Percentiles rank a stretch among this genome's conserved stretches.
Evolutionary conservation across 208 protist genomes (phyloP).

Genomic region (Tritrichomonas musculus): DNA sequence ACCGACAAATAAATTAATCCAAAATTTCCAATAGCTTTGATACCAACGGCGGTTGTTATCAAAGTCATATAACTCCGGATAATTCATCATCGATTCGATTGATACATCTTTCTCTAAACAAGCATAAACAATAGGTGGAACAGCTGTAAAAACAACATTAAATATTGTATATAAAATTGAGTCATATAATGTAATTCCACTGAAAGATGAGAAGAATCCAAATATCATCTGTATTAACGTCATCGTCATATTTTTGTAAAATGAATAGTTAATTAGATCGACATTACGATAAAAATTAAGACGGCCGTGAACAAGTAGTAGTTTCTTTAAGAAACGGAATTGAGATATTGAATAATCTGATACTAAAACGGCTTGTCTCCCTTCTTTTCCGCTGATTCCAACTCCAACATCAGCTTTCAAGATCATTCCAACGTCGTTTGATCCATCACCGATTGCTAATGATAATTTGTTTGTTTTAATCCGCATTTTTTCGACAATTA

Average conservation of each 20-base stretch:
- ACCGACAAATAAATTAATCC: constrained; percentile 8
- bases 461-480: constrained; percentile 25
- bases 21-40: not conserved
- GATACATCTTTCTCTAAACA: constrained; percentile 38
- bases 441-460: constrained; percentile 54
- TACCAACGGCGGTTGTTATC: not conserved
- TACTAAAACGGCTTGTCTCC: constrained; percentile 42
- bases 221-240: constrained; percentile 43
- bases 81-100: constrained; percentile 35
- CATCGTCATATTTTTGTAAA: constrained; percentile 75
- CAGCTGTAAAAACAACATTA: constrained; percentile 43
- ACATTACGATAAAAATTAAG: constrained; percentile 73
- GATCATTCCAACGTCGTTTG: constrained; percentile 57
- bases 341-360: constrained; percentile 79
- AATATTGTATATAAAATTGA: constrained; percentile 35
- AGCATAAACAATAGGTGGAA: constrained; percentile 36
- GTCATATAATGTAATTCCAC: constrained; percentile 42
- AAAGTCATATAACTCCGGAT: not conserved
- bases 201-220: constrained; percentile 39
- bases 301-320: constrained; percentile 84
- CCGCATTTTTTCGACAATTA: constrained; percentile 35
- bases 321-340: constrained; percentile 73
- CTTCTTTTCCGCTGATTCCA: constrained; percentile 52
- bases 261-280: constrained; percentile 86
- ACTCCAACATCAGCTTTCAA: constrained; percentile 43